These are phyloP conservation scores for Aphanoascus verrucosus DNA, from an alignment of 2,329 filamentous ascomycete species.

Conservation along the genomic window DNA sequence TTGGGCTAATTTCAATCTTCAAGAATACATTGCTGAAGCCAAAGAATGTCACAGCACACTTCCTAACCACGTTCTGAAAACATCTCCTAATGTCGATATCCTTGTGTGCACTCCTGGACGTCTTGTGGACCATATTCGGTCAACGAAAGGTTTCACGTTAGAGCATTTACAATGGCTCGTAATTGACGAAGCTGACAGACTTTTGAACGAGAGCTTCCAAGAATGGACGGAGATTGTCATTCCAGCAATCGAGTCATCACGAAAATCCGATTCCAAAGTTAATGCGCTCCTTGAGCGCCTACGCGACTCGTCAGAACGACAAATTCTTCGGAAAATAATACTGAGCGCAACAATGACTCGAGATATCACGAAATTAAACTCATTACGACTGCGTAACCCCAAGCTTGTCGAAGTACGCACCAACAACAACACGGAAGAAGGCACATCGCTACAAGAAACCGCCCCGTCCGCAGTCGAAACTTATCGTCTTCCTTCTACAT, in stretches of 20 bases:
- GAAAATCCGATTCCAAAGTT: constrained; percentile 36
- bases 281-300: constrained; percentile 25
- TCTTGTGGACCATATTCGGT: constrained; percentile 78
- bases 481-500: constrained; percentile 51
- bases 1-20: constrained; percentile 39
- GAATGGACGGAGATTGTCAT: constrained; percentile 73
- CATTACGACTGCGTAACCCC: constrained; percentile 61
- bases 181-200: constrained; percentile 86
- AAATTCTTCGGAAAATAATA: constrained; percentile 62
- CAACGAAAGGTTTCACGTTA: constrained; percentile 71
- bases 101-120: constrained; percentile 86
- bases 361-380: constrained; percentile 68
- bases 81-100: constrained; percentile 70
- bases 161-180: constrained; percentile 75
- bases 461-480: constrained; percentile 36
- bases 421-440: background rate
- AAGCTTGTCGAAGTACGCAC: constrained; percentile 58
- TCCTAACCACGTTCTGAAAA: constrained; percentile 51
- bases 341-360: constrained; percentile 87
- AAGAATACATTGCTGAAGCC: constrained; percentile 36
- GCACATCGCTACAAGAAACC: constrained; percentile 12
- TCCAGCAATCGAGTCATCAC: constrained; percentile 45
- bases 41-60: constrained; percentile 35
- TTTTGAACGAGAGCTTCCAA: constrained; percentile 85
- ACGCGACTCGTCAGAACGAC: constrained; percentile 31